Evolutionary conservation across 129 eudicot genomes (phyloP), one percentile per base, ranked within the genome.

Genomic region (Flaveria trinervia): DNA sequence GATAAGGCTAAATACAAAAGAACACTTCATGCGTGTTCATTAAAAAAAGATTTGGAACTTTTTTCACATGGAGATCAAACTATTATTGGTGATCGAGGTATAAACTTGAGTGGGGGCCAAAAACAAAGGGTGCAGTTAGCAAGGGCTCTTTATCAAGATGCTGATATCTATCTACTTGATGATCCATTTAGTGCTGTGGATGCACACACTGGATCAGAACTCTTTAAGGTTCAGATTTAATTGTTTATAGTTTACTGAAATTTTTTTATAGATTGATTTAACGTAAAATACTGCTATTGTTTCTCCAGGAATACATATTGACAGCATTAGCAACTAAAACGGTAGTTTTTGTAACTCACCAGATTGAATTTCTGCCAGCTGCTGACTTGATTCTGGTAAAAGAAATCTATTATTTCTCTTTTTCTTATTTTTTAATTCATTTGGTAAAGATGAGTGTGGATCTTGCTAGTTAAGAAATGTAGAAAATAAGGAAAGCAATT

Each of bases 181-280:
- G 99, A 95, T 82, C 97, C 96, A 39, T 95, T 95, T 68, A 95
- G 99, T 61, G 99, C 99, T 44, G 94, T 95, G 48, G 99, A 95
- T 86, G 99, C 97, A 17, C 94, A 95, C 79, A 95, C 97, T 4
- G 93, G 92, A 52, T 89, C 99, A 26, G 96, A 89, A 30, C 77
- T 94, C 60, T 91, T 89, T 69, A 89, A 89, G 96, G 99, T 91
- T 55, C 50, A 49, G 14, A 55, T 25, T 18, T 10, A 20, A 17
- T 54, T 16, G 43, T 59, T 59, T 66, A n/a, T 55, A 20, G 43
- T 2, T 55, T 59, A 23, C 9, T 44, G 51, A 72, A 57, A 26
- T 22, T n/a, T 11, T n/a, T 5, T 49, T 28, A 2, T 5, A 72
- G 73, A 54, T 70, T 77, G 50, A 44, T 70, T 7, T 84, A 12